These are phyloP conservation scores for Trichoderma reesei DNA, from an alignment of 495 filamentous ascomycete genomes.

Conservation along the genomic window DNA sequence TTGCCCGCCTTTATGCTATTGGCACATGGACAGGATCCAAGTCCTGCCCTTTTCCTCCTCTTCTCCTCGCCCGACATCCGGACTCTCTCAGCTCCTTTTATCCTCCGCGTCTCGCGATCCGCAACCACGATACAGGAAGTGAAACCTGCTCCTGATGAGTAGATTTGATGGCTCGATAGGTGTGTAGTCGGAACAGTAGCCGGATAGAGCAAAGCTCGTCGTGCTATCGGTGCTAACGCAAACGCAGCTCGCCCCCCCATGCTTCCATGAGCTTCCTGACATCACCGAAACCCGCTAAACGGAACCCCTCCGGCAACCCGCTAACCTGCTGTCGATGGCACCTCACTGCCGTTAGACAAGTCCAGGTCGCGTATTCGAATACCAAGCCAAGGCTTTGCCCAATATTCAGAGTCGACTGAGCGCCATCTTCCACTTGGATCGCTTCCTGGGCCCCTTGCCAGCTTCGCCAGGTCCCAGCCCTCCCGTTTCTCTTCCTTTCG, in stretches of 20 bases:
- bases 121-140: too few relatives aligned
- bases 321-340: neutral
- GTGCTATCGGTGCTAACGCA: neutral
- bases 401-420: too few relatives aligned
- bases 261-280: neutral
- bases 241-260: neutral
- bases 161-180: too few relatives aligned
- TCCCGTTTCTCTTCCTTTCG: neutral
- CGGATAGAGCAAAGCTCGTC: neutral
- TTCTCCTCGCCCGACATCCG: neutral
- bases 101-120: neutral
- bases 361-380: too few relatives aligned
- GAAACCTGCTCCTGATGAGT: too few relatives aligned
- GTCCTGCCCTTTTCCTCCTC: neutral
- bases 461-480: neutral
- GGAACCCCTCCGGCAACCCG: neutral
- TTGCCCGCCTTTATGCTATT: neutral
- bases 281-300: conserved; percentile 3
- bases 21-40: neutral
- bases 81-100: neutral
- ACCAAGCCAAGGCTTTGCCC: too few relatives aligned
- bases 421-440: neutral
- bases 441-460: neutral
- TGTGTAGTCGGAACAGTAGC: neutral
- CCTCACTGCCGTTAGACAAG: too few relatives aligned